phyloP scores from a whole-genome alignment of 306 rosid species.

The Sesbania bispinosa region DNA sequence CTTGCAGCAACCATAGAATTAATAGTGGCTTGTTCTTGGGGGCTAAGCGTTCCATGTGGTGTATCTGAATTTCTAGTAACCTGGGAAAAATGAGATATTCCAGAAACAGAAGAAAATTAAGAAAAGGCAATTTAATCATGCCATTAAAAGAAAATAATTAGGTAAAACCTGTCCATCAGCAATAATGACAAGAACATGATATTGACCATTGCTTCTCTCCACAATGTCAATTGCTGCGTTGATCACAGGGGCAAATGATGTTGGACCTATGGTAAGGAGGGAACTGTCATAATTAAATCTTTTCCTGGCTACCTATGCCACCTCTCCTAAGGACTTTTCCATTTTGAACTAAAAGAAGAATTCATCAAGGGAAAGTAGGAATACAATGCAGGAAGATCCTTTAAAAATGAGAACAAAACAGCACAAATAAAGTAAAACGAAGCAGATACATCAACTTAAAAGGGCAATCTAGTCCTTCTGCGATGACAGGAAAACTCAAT shows the following conservation, averaged over 20 bases:
- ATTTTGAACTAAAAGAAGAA: background rate
- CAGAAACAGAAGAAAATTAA: slow-evolving; percentile 15
- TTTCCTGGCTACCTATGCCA: background rate
- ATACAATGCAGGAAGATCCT: background rate
- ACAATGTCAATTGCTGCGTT: slow-evolving; percentile 72
- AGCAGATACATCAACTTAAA: background rate
- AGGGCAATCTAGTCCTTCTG: background rate
- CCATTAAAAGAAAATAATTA: background rate
- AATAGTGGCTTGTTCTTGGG: slow-evolving; percentile 73
- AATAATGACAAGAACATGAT: slow-evolving; percentile 85
- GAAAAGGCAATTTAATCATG: background rate
- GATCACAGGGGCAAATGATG: slow-evolving; percentile 81
- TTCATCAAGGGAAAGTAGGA: background rate
- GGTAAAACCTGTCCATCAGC: slow-evolving; percentile 89
- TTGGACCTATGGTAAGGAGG: slow-evolving; percentile 57
- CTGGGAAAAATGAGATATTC: slow-evolving; percentile 32
- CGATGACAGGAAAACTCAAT: background rate
- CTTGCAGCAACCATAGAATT: slow-evolving; percentile 72
- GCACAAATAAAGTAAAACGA: background rate
- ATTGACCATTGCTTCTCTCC: slow-evolving; percentile 63
- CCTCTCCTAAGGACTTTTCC: background rate
- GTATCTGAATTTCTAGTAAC: slow-evolving; percentile 64
- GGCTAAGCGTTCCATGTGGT: slow-evolving; percentile 57
- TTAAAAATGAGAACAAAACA: background rate
- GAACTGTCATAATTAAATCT: slow-evolving; percentile 6